A percentile compares a stretch with the other conserved stretches of the same genome.
These are phyloP conservation scores for Priceomyces fermenticarens DNA, from an alignment of 805 yeast genomes.

Conservation along the genomic window DNA sequence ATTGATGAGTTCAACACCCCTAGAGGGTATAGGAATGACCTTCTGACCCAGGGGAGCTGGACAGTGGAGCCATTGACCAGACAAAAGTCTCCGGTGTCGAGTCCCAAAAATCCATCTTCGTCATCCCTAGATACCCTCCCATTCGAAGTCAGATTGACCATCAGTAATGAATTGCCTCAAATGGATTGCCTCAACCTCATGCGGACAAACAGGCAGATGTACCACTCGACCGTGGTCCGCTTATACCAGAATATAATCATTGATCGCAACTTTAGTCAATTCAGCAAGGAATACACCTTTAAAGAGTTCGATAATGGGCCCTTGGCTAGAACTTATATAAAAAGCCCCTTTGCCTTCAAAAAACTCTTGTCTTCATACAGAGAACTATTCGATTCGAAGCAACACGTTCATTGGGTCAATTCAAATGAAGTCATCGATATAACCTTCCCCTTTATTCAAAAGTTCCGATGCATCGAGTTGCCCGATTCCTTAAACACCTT, in stretches of 20 bases:
- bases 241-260: constrained; percentile 39
- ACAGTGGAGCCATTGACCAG: neutral
- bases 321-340: constrained; percentile 28
- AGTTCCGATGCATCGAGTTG: constrained; percentile 30
- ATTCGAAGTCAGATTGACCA: constrained; percentile 28
- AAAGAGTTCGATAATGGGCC: constrained; percentile 5
- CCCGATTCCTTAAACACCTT: constrained; percentile 42
- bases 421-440: neutral
- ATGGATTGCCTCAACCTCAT: constrained; percentile 34
- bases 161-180: constrained; percentile 36
- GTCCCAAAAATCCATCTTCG: neutral
- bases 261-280: constrained; percentile 33
- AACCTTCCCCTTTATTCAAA: constrained; percentile 13
- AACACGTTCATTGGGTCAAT: constrained; percentile 1
- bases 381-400: constrained; percentile 4
- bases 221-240: constrained; percentile 27
- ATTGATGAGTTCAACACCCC: constrained; percentile 2
- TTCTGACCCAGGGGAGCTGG: neutral
- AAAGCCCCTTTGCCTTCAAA: constrained; percentile 38
- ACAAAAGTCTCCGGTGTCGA: neutral
- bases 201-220: constrained; percentile 25
- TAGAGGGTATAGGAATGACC: constrained; percentile 1
- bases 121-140: constrained; percentile 29
- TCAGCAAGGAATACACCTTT: constrained; percentile 22
- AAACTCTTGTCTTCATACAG: constrained; percentile 23